A percentile compares a stretch with the other conserved stretches of the same genome.
Conservation (phyloP, 129 eudicot genomes). For the Silybum marianum region DNA sequence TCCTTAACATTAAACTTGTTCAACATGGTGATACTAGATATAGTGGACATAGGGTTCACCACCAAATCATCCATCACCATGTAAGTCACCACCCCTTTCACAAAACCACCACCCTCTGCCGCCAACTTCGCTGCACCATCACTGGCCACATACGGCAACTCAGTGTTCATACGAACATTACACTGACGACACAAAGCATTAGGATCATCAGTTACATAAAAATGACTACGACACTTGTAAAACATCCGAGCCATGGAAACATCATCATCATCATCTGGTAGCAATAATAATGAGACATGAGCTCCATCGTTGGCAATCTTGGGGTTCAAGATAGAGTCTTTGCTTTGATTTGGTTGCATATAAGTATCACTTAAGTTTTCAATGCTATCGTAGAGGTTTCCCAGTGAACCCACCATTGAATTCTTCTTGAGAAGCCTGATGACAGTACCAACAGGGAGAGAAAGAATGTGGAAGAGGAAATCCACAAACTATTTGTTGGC, state of each 20-base stretch:
- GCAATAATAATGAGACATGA: conserved; percentile 29
- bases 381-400: conserved; percentile 36
- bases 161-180: too few species aligned
- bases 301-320: neutral
- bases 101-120: conserved; percentile 24
- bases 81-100: conserved; percentile 45
- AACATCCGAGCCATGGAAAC: neutral
- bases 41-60: conserved; percentile 55
- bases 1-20: conserved; percentile 47
- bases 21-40: conserved; percentile 43
- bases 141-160: too few species aligned
- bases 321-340: conserved; percentile 38
- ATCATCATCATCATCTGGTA: neutral
- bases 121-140: neutral
- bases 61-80: conserved; percentile 65
- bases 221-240: conserved; percentile 12
- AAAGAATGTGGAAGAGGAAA: conserved; percentile 36
- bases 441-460: conserved; percentile 36
- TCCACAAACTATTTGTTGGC: conserved; percentile 38
- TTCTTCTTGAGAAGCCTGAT: conserved; percentile 27
- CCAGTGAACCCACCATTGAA: conserved; percentile 39
- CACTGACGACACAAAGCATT: neutral
- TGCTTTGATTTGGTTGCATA: conserved; percentile 21
- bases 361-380: conserved; percentile 22
- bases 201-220: conserved; percentile 19